phyloP scores from a whole-genome alignment of 2,329 filamentous ascomycete species.

The Pyricularia pennisetigena region DNA sequence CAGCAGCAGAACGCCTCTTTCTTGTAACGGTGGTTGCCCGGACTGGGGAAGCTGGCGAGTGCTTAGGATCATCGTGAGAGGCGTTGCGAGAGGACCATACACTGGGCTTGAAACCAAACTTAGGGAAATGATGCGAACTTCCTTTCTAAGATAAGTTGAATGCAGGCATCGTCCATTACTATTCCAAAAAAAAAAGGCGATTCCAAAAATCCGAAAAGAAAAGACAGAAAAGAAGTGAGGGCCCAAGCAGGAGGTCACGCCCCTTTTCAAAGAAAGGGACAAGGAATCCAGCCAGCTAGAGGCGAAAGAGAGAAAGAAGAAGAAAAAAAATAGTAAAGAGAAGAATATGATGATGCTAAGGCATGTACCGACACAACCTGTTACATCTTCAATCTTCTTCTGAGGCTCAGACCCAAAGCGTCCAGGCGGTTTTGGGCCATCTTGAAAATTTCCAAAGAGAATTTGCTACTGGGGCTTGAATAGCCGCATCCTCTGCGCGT shows the following conservation, averaged over 20 bases:
- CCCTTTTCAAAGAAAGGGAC: background rate
- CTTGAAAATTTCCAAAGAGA: too few species aligned
- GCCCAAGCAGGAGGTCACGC: background rate
- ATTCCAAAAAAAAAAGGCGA: slow-evolving; percentile 22
- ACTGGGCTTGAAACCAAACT: slow-evolving; percentile 17
- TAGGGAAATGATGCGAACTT: slow-evolving; percentile 27
- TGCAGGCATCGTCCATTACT: slow-evolving; percentile 31
- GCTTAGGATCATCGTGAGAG: slow-evolving; percentile 6
- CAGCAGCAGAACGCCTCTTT: background rate
- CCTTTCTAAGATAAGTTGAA: slow-evolving; percentile 34
- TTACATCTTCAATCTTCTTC: background rate
- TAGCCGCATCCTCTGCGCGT: background rate
- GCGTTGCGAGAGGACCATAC: slow-evolving; percentile 6
- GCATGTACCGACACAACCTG: slow-evolving; percentile 3
- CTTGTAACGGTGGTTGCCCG: slow-evolving; percentile 12
- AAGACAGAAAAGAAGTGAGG: slow-evolving; percentile 13
- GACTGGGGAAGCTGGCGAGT: slow-evolving; percentile 9
- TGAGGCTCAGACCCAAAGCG: background rate
- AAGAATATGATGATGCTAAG: slow-evolving; percentile 6
- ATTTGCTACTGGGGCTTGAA: background rate
- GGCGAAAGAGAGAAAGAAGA: too few species aligned
- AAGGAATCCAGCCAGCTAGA: background rate
- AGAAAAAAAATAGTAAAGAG: background rate
- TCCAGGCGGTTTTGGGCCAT: background rate
- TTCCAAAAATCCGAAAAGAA: slow-evolving; percentile 22